phyloP scores from a whole-genome alignment of 2,329 filamentous ascomycete genomes.

The Lasiodiplodia citricola region DNA sequence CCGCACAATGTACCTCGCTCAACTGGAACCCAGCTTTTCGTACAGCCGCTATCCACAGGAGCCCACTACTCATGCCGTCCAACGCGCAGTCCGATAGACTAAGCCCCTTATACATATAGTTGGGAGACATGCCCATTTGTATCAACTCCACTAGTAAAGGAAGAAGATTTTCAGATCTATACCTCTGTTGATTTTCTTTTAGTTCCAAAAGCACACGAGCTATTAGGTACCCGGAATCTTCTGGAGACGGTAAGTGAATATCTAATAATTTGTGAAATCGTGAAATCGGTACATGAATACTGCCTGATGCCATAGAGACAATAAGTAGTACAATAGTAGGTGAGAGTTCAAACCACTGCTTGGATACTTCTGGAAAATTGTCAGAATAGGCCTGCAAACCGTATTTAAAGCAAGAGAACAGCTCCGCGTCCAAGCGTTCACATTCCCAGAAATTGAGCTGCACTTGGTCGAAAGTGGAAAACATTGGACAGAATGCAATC shows the following conservation, averaged over 20 bases:
- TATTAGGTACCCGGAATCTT: rapidly evolving
- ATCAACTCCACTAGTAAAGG: background rate
- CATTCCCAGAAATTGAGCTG: background rate
- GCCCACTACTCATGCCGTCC: rapidly evolving
- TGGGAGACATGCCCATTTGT: background rate
- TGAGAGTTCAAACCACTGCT: no score
- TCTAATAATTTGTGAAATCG: background rate
- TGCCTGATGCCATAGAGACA: no score
- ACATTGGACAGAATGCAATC: no score
- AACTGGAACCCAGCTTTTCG: background rate
- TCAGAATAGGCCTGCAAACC: background rate
- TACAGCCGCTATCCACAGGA: background rate
- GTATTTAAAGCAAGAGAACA: background rate
- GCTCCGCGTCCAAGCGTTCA: background rate
- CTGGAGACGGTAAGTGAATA: no score
- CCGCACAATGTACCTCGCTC: background rate
- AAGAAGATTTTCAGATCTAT: background rate
- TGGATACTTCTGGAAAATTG: background rate
- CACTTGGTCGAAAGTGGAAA: background rate
- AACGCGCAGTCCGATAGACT: background rate
- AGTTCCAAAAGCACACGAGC: no score
- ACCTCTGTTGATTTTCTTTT: no score
- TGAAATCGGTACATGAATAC: background rate
- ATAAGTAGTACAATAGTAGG: no score
- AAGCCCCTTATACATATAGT: rapidly evolving